phyloP scores from a whole-genome alignment of 75 land plant species.

The Azolla pinnata region DNA sequence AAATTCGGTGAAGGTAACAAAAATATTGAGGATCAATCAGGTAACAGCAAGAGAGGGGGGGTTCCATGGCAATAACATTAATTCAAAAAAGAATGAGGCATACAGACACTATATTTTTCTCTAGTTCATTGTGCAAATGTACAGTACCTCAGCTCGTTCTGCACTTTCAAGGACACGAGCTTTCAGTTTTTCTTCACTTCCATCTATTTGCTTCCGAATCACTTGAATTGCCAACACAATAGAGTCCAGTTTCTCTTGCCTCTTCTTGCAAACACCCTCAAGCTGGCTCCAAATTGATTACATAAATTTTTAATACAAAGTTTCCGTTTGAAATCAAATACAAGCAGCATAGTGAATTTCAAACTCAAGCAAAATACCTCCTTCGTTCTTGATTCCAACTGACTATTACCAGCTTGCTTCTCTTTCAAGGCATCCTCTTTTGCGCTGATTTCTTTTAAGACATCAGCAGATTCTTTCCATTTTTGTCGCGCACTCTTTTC shows the following conservation, averaged over 20 bases:
- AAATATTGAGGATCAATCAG: not conserved
- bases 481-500: constrained; percentile 2
- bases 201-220: not conserved
- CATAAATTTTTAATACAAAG: not conserved
- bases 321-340: not conserved
- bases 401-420: not conserved
- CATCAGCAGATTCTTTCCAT: constrained; percentile 4
- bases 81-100: not conserved
- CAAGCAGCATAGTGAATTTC: not conserved
- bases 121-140: not conserved
- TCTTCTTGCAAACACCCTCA: not conserved
- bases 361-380: not conserved
- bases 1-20: not conserved
- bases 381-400: constrained; percentile 2
- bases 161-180: not conserved
- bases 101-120: not conserved
- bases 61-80: not conserved
- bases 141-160: not conserved
- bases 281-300: constrained; percentile 3
- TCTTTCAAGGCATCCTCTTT: not conserved
- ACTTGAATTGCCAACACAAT: not conserved
- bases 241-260: not conserved
- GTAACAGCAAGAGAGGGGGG: not conserved
- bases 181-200: constrained; percentile 1
- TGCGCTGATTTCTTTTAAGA: constrained; percentile 1